Evolutionary conservation across 371 early-diverging fungal species (phyloP).

Genomic region (Rhizopus sp.): DNA sequence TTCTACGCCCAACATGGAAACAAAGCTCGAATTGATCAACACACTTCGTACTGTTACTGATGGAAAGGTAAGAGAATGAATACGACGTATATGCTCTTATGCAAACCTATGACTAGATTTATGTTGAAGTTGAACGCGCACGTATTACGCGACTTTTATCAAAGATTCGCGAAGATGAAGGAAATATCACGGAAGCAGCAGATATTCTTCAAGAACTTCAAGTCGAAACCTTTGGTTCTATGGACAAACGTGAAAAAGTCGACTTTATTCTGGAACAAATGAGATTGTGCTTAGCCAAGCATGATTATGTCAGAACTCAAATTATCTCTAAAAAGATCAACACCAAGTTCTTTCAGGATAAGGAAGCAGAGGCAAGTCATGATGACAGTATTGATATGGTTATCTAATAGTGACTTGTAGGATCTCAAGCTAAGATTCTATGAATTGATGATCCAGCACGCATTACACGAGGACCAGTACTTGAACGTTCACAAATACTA

Average conservation of each 20-base stretch:
- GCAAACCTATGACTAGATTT: slow-evolving; percentile 63
- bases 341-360: slow-evolving; percentile 86
- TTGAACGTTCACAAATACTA: slow-evolving; percentile 91
- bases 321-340: slow-evolving; percentile 95
- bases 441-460: slow-evolving; percentile 93
- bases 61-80: slow-evolving; percentile 75
- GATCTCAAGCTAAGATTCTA: slow-evolving; percentile 95
- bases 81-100: background rate
- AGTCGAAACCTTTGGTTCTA: slow-evolving; percentile 98
- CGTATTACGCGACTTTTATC: slow-evolving; percentile 88
- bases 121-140: slow-evolving; percentile 97
- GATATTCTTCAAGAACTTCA: slow-evolving; percentile 96
- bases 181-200: slow-evolving; percentile 88
- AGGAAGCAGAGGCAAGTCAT: slow-evolving; percentile 68
- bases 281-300: slow-evolving; percentile 90
- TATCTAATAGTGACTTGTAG: slow-evolving; percentile 33
- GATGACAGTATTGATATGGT: background rate
- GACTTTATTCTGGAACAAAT: slow-evolving; percentile 98
- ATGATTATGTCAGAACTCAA: slow-evolving; percentile 89
- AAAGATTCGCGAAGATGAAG: slow-evolving; percentile 90
- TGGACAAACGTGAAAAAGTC: slow-evolving; percentile 97
- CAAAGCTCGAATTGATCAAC: slow-evolving; percentile 89
- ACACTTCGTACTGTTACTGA: slow-evolving; percentile 96
- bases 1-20: slow-evolving; percentile 76
- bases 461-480: slow-evolving; percentile 88